Evolutionary conservation across 352 stramenopile species (phyloP), one percentile per base, ranked within the genome.

Genomic region (Globisporangium paroecandrum): DNA sequence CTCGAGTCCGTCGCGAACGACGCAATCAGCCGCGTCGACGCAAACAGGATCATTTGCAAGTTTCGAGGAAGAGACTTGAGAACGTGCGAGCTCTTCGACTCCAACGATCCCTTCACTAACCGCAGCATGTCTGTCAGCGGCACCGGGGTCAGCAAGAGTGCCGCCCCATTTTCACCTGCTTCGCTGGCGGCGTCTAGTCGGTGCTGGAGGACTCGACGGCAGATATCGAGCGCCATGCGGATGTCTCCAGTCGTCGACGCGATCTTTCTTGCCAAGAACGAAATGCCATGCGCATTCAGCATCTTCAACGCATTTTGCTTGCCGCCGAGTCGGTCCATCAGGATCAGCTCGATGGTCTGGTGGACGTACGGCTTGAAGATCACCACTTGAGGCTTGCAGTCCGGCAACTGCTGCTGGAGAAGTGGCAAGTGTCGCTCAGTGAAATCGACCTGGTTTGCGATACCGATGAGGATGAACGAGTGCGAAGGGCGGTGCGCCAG

Each of bases 391-490:
- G 88, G 84, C 20, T 81, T 79, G 62, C 77, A 80, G 9, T 82
- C 69, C 0, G 81, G 80, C 49, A 90, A 38, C 18, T 85, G 76
- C 55, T 82, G 71, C 61, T 84, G 73, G 2, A 95, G 73, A 46
- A 82, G 72, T 10, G 79, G 78, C 51, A 94, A 58, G 46, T 93
- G 81, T n/a, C 84, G 78, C 69, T 95, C 84, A 0, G 88, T 94
- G 58, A 95, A 91, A 62, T 95, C 88, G 13, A 94, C 82, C 53
- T 91, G 86, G 63, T 95, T 95, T 7, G 88, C 85, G 66, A 95
- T 91, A 4, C 88, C 87, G 34, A 95, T 71, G 7, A 95, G 73
- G 54, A 94, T 77, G 56, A 95, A 91, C 60, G 78, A 77, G 66
- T 91, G 74, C 1, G 68, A 70, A 24, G 73, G 12, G 4, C 77